Percentiles rank a stretch among this genome's conserved stretches.
phyloP scores from a whole-genome alignment of 805 yeast genomes.

The Lipomyces japonicus region DNA sequence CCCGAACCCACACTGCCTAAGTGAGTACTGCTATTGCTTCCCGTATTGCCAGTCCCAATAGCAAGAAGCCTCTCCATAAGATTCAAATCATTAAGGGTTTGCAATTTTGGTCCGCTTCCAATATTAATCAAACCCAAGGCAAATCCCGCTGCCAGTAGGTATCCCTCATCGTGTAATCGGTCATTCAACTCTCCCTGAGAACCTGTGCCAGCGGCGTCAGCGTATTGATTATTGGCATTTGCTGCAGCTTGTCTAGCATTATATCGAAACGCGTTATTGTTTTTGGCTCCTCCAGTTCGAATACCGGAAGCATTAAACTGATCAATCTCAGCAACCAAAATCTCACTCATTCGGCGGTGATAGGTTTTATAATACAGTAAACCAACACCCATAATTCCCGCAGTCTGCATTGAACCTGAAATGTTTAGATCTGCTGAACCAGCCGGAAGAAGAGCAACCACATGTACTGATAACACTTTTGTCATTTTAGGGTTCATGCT shows the following conservation, averaged over 20 bases:
- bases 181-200: constrained; percentile 1
- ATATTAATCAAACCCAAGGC: constrained; percentile 79
- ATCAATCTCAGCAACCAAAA: constrained; percentile 62
- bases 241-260: neutral
- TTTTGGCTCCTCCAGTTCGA: neutral
- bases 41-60: constrained; percentile 46
- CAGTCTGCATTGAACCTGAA: constrained; percentile 76
- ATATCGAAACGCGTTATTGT: neutral
- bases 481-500: constrained; percentile 82
- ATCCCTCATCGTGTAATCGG: constrained; percentile 56
- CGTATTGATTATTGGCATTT: constrained; percentile 3
- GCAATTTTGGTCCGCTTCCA: constrained; percentile 64
- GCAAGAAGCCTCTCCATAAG: constrained; percentile 58
- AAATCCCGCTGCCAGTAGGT: constrained; percentile 82
- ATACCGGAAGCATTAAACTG: constrained; percentile 22
- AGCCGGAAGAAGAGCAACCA: constrained; percentile 82
- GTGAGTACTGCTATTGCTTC: constrained; percentile 3
- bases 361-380: constrained; percentile 71
- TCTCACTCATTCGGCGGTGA: constrained; percentile 82
- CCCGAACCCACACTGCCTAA: constrained; percentile 10
- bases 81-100: constrained; percentile 58
- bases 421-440: constrained; percentile 91
- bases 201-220: constrained; percentile 41
- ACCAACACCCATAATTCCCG: constrained; percentile 89
- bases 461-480: constrained; percentile 87